Evolutionary conservation across 169 alveolate genomes (phyloP), one percentile per base, ranked within the genome.

Genomic region (Plasmodium knowlesi): DNA sequence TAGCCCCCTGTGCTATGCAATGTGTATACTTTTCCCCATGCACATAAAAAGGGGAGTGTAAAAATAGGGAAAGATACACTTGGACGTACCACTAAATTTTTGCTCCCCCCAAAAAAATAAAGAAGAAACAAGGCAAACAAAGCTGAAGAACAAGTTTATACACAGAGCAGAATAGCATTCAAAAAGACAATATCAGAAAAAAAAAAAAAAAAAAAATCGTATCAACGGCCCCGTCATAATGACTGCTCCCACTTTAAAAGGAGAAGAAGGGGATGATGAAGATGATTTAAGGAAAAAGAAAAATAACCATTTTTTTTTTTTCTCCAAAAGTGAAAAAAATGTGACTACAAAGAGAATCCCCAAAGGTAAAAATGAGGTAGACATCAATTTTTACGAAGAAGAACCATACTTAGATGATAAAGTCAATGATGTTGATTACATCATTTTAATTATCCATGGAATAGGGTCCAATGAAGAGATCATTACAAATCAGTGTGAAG

Each of bases 401-500:
- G 85, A 86, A 86, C 93, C 93, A 12, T 74, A 74, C 80, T 57
- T 86, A 16, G 93, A 86, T 86, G 93, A 86, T 22, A 86, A 86
- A 73, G 67, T 86, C 19, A 86, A 86, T 76, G 85, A 86, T 9
- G 96, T 93, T 3, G 97, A 96, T 70, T 95, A 81, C 81, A 96
- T 96, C 57, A 83, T 96, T 28, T 92, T 96, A 88, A 92, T 95
- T 82, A 93, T 96, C 25, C 97, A 96, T 79, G 97, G 97, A 34
- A 96, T 96, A 78, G 97, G 97, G 37, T 84, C 96, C 16, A 93
- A 85, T 83, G 93, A 83, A 43, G 85, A 71, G 46, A 84, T 89
- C 79, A 92, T 96, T n/a, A 80, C 79, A 71, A 82, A 85, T 39
- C 96, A 96, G 34, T 94, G 96, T 93, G 95, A 95, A 91, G 95